These are phyloP conservation scores for Tolypocladium guangdongense DNA, from an alignment of 2,329 filamentous ascomycete genomes.

Conservation along the genomic window DNA sequence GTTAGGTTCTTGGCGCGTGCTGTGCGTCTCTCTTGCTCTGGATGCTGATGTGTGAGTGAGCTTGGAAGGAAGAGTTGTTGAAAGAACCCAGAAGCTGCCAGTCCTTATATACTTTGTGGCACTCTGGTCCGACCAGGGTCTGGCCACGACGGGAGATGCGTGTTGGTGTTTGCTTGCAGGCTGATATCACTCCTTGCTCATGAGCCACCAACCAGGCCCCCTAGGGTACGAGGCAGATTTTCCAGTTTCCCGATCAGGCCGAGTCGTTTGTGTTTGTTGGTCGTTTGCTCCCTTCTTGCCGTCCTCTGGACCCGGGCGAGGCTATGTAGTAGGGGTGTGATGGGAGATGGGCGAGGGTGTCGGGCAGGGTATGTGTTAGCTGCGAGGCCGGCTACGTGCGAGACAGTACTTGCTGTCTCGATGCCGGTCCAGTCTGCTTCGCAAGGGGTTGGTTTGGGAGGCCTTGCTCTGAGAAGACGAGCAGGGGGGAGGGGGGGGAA, in stretches of 20 bases:
- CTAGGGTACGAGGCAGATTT: slow-evolving; percentile 4
- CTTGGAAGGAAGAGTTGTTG: not conserved
- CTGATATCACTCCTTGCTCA: not conserved
- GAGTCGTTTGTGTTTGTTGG: slow-evolving; percentile 7
- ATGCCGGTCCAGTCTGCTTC: not conserved
- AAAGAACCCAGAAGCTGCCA: not conserved
- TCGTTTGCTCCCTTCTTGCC: slow-evolving; percentile 5
- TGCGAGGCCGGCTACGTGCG: not conserved
- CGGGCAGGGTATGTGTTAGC: not conserved
- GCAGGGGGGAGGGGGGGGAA: not conserved
- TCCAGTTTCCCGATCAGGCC: slow-evolving; percentile 4
- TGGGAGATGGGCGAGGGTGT: not conserved
- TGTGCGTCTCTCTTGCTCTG: not conserved
- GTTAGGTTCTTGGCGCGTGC: not conserved
- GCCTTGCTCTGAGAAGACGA: not conserved
- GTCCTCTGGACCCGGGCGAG: slow-evolving; percentile 2
- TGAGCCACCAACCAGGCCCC: slow-evolving; percentile 3
- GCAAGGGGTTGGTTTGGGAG: slow-evolving; percentile 1
- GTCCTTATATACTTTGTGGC: slow-evolving; percentile 17
- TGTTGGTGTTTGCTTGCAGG: slow-evolving; percentile 7
- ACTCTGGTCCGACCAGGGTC: slow-evolving; percentile 1
- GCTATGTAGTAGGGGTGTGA: slow-evolving; percentile 2
- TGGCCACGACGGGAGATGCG: slow-evolving; percentile 4
- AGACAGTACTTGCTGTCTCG: not conserved
- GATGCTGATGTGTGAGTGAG: not conserved